Evolutionary conservation across 345 rosid species (phyloP).

Genomic region (Eucalyptus marginata): DNA sequence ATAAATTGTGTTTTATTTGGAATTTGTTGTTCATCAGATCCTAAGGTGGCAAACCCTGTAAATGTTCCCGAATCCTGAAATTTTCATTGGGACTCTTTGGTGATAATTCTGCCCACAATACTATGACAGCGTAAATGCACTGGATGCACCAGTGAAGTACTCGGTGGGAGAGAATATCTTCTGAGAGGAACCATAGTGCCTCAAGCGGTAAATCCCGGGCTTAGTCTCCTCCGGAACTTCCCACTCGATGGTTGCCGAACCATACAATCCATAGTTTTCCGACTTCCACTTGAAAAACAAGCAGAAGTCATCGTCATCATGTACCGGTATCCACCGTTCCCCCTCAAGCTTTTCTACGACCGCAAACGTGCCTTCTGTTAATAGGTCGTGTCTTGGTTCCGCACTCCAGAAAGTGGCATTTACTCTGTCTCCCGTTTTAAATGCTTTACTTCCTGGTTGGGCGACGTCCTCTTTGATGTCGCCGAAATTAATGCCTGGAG

Average conservation of each 20-base stretch:
- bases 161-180: conserved; percentile 11
- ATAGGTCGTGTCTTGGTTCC: conserved; percentile 40
- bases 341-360: conserved; percentile 40
- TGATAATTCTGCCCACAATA: neutral
- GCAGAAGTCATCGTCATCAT: conserved; percentile 49
- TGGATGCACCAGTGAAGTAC: conserved; percentile 42
- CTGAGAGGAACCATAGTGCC: conserved; percentile 44
- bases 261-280: conserved; percentile 6
- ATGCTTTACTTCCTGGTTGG: conserved; percentile 15
- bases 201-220: conserved; percentile 25
- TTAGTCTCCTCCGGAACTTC: conserved; percentile 21
- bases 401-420: conserved; percentile 45
- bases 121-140: conserved; percentile 24
- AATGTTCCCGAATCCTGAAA: neutral
- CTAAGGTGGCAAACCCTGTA: neutral
- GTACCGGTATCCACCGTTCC: conserved; percentile 24
- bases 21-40: neutral
- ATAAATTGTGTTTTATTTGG: neutral
- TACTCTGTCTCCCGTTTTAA: conserved; percentile 21
- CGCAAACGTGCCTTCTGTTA: conserved; percentile 47
- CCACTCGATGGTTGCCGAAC: conserved; percentile 39
- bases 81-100: neutral
- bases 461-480: conserved; percentile 27
- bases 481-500: conserved; percentile 25
- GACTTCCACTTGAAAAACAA: conserved; percentile 32